These are phyloP conservation scores for Erythrobasidium hasegawianum DNA, from an alignment of 1,284 basidiomycete species.

Conservation along the genomic window DNA sequence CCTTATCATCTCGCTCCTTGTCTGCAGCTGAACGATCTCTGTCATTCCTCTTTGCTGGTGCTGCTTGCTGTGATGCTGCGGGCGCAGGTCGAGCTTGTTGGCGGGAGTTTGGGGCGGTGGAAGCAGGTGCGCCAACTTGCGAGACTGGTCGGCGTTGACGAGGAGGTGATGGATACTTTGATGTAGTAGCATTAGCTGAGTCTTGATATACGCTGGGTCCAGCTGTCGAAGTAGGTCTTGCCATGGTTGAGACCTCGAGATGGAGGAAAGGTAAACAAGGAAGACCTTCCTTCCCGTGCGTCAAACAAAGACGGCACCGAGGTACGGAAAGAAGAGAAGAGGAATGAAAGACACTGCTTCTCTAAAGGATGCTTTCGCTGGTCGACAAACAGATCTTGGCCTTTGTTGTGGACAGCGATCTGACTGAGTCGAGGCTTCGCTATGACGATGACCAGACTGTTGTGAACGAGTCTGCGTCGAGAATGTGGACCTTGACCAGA, in stretches of 20 bases:
- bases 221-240: slow-evolving; percentile 20
- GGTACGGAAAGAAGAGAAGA: too few relatives aligned
- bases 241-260: slow-evolving; percentile 9
- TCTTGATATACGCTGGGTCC: slow-evolving; percentile 5
- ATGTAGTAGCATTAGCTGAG: slow-evolving; percentile 5
- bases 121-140: slow-evolving; percentile 4
- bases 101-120: slow-evolving; percentile 18
- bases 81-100: slow-evolving; percentile 29
- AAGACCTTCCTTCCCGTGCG: too few relatives aligned
- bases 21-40: slow-evolving; percentile 30
- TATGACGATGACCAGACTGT: too few relatives aligned
- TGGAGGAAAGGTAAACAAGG: too few relatives aligned
- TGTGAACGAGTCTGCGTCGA: too few relatives aligned
- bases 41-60: slow-evolving; percentile 21
- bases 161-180: slow-evolving; percentile 25
- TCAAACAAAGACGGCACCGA: too few relatives aligned
- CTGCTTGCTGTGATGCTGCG: slow-evolving; percentile 8
- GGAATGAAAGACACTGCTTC: too few relatives aligned
- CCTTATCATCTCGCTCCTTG: slow-evolving; percentile 47
- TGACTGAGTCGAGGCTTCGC: too few relatives aligned
- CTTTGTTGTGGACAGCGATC: too few relatives aligned
- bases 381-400: too few relatives aligned
- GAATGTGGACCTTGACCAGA: too few relatives aligned
- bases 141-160: slow-evolving; percentile 29
- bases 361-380: too few relatives aligned